Base-by-base conservation (phyloP, 2,329 filamentous ascomycete genomes). In the Pseudogymnoascus sp. region DNA sequence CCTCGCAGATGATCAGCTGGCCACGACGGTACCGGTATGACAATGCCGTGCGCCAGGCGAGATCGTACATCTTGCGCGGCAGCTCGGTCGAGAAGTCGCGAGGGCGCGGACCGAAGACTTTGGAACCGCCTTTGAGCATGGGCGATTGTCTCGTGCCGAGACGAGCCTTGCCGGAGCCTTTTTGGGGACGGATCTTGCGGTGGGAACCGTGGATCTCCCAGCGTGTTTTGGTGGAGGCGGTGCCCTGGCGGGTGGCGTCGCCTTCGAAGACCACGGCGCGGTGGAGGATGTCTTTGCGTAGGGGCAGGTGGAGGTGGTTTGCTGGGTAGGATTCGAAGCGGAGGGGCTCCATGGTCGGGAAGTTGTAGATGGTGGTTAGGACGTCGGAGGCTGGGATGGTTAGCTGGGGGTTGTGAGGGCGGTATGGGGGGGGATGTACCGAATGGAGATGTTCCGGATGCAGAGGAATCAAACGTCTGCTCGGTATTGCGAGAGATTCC, bases 31-130 rank as follows among this genome's bases (percentile, higher is more conserved):
- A 98, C 66, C 95, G 87, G 80, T 96, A 96, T 73, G 90, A 95
- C 68, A 99, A 83, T 10, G 95, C 95, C 48, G 90, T 98, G 74
- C 95, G 86, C 91, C 92, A 98, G 8, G 95, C 95, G 71, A 96
- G 83, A 77, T 98, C 93, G 79, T 99, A 99, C 60, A 96, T 85
- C 80, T 98, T 98, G 74, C 84, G 83, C 71, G 89, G 92, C 63
- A 99, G 81, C 14, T 84, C 83, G 21, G 93, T 96, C 66, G 85
- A 85, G 74, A 99, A 99, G 78, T 98, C 92, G 75, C 95, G 85
- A 25, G 93, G 93, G 71, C 93, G 88, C 28, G 95, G 95, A n/a
- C 95, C 95, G 73, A 92, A 91, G 0, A 87, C 81, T 71, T 96
- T 93, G 77, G 92, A 93, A 77, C 95, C 95, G 68, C 95, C 95